Conservation (phyloP, 371 early-diverging fungal species). For the Lichtheimia ornata region DNA sequence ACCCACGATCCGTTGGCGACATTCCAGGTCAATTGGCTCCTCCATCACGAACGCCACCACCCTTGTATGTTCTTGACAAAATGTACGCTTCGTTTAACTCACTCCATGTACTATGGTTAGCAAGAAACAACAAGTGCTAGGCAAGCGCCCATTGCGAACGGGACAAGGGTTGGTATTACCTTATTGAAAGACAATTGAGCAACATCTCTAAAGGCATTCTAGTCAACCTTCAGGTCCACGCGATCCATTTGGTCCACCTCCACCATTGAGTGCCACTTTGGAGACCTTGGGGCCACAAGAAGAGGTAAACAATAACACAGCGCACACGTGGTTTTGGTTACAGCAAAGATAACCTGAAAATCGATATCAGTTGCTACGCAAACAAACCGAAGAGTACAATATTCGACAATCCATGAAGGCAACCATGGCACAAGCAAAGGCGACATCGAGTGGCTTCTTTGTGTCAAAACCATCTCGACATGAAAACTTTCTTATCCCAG, state of each 20-base stretch:
- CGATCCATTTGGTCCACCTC: not conserved
- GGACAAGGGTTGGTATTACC: not conserved
- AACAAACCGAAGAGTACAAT: slow-evolving; percentile 24
- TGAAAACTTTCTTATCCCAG: slow-evolving; percentile 26
- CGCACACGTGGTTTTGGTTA: not conserved
- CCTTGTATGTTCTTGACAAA: not conserved
- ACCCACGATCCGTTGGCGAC: not conserved
- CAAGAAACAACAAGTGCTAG: not conserved
- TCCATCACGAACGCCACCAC: not conserved
- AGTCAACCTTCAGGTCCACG: not conserved
- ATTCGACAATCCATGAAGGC: slow-evolving; percentile 20
- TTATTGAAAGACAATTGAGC: not conserved
- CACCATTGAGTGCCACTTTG: no score
- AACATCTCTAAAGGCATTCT: not conserved
- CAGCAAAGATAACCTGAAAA: not conserved
- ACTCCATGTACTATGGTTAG: not conserved
- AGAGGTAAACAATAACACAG: not conserved
- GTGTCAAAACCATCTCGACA: slow-evolving; percentile 15
- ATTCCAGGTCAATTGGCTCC: not conserved
- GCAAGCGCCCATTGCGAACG: not conserved
- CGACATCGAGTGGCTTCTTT: slow-evolving; percentile 20
- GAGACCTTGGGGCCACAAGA: not conserved
- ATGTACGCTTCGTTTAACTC: not conserved
- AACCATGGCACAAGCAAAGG: slow-evolving; percentile 16
- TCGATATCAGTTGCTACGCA: slow-evolving; percentile 13